A percentile compares a stretch with the other conserved stretches of the same genome.
phyloP scores from a whole-genome alignment of 495 filamentous ascomycete species.

The Amphirosellinia nigrospora region DNA sequence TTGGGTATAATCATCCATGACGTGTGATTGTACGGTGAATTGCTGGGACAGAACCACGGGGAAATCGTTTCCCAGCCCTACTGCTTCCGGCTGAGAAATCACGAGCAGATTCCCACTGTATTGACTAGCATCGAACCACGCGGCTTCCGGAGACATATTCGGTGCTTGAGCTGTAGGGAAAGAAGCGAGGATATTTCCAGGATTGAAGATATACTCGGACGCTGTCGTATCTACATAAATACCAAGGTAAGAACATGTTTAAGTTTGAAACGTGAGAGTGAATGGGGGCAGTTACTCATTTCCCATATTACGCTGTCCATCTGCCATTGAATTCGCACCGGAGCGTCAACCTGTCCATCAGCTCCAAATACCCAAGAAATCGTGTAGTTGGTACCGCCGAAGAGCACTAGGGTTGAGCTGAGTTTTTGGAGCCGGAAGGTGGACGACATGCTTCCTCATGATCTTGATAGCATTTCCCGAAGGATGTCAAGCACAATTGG shows the following conservation, averaged over 20 bases:
- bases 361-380: slow-evolving; percentile 1
- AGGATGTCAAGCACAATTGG: slow-evolving; percentile 4
- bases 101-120: neutral
- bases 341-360: neutral
- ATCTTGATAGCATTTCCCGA: neutral
- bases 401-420: neutral
- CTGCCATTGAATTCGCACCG: slow-evolving; percentile 3
- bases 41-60: neutral
- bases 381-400: slow-evolving; percentile 1
- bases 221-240: slow-evolving; percentile 1
- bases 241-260: neutral
- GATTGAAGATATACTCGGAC: neutral
- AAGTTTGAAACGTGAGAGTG: neutral
- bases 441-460: neutral
- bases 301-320: slow-evolving; percentile 8
- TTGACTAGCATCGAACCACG: slow-evolving; percentile 9
- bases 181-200: neutral
- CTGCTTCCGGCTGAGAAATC: neutral
- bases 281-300: neutral
- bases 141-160: neutral
- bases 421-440: neutral
- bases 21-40: neutral
- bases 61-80: neutral
- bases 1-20: neutral
- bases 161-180: slow-evolving; percentile 11